Base-by-base conservation (phyloP, 768 basidiomycete genomes). In the Russula sp. region DNA sequence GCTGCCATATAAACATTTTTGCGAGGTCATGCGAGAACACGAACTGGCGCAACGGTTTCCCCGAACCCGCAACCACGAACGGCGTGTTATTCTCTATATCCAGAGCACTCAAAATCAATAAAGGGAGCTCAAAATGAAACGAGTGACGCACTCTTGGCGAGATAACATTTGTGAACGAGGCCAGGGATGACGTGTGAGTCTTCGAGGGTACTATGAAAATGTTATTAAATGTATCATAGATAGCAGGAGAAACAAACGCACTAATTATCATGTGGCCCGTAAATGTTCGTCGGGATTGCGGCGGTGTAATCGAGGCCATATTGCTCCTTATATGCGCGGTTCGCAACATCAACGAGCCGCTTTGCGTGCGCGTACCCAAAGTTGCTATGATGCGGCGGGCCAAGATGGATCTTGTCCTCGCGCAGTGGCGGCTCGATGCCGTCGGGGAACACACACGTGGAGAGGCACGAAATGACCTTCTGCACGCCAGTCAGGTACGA, bases 251-350 rank as follows among this genome's bases (percentile, higher is more conserved):
- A 20, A 53, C 5, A 18, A 18, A 34, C 52, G 52, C n/a, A 53
- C 52, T 53, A 53, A 34, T 53, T 53, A 14, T 53, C 52, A 32
- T 53, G n/a, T 2, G 52, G 52, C 20, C 52, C 52, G n/a, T 53
- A 53, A 9, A 53, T 36, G 32, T 53, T 53, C 11, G 52, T 53
- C 2, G 52, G 52, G 20, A 53, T 53, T 5, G 32, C 52, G 2
- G 52, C 52, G 32, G 52, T 53, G 13, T n/a, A 53, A 20, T 53
- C 22, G n/a, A 20, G 20, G n/a, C 52, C 52, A 14, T 34, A 53
- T 22, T 34, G 32, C 0, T 53, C 32, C n/a, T 53, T 53, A 10
- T 53, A 53, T 30, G 52, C 52, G 52, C 32, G 52, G n/a, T 53
- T 53, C 2, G 32, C 32, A 22, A 53, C 6, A 14, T 53, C 52